Evolutionary conservation across 441 rosid genomes (phyloP).

Genomic region (Syzygium malaccense): DNA sequence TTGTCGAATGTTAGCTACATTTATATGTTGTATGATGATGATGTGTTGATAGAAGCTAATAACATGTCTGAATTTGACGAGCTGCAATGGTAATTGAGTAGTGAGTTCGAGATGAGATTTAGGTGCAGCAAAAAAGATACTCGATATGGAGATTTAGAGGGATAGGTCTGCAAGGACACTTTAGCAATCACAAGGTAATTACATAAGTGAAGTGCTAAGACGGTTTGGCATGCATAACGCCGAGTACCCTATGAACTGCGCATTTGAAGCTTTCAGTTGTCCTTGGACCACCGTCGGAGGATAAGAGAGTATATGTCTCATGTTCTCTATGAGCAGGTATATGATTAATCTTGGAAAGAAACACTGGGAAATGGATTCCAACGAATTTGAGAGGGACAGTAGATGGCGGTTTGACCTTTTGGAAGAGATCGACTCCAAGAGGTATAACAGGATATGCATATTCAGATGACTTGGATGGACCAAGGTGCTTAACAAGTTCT

Average conservation of each 20-base stretch:
- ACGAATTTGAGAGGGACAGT: background rate
- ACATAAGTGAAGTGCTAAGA: too few species aligned
- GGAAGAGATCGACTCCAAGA: background rate
- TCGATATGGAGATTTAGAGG: background rate
- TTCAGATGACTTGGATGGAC: background rate
- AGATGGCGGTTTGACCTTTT: background rate
- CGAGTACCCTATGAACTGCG: background rate
- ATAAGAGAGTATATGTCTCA: background rate
- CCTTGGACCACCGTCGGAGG: rapidly evolving
- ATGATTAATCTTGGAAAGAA: too few species aligned
- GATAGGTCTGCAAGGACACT: background rate
- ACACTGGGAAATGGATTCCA: background rate
- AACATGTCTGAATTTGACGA: background rate
- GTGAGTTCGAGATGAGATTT: background rate
- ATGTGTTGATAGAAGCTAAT: background rate
- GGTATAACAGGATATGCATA: background rate
- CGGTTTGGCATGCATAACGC: background rate
- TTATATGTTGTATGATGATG: background rate
- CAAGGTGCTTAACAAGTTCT: background rate
- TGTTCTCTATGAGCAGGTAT: background rate
- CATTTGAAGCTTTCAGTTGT: background rate
- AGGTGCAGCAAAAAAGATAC: background rate
- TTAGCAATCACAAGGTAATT: rapidly evolving
- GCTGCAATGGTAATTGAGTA: background rate
- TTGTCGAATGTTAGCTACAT: background rate